Percentiles rank a stretch among this genome's conserved stretches.
Evolutionary conservation across 768 basidiomycete species (phyloP).

Genomic region (Psilocybe sp.): DNA sequence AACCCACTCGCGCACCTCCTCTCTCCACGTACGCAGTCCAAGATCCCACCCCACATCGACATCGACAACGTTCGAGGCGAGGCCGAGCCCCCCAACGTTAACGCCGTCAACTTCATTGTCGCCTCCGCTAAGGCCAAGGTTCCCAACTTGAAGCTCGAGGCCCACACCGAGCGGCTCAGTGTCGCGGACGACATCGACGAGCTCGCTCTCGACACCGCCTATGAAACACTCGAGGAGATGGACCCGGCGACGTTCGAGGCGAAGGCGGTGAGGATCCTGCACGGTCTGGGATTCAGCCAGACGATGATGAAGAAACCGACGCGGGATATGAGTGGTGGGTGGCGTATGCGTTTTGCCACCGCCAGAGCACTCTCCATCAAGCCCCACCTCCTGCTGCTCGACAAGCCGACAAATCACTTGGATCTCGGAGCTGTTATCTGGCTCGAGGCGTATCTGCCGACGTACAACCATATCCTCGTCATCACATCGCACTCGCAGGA

Average conservation of each 20-base stretch:
- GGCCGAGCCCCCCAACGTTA: slow-evolving; percentile 91
- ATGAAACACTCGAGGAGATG: slow-evolving; percentile 96
- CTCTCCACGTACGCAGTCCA: slow-evolving; percentile 60
- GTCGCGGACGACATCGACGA: slow-evolving; percentile 90
- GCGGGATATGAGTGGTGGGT: slow-evolving; percentile 99
- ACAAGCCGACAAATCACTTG: slow-evolving; percentile 91
- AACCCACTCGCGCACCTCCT: too few species aligned
- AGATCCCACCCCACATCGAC: slow-evolving; percentile 93
- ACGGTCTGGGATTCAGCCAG: slow-evolving; percentile 90
- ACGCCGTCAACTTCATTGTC: slow-evolving; percentile 97
- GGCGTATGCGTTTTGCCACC: slow-evolving; percentile 98
- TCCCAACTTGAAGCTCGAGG: slow-evolving; percentile 87
- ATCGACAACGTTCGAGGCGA: slow-evolving; percentile 97
- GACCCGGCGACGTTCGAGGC: slow-evolving; percentile 94
- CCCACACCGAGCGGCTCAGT: slow-evolving; percentile 90
- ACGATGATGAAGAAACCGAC: slow-evolving; percentile 96
- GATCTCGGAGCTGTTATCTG: slow-evolving; percentile 98
- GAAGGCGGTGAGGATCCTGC: slow-evolving; percentile 94
- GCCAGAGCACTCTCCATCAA: slow-evolving; percentile 95
- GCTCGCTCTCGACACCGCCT: slow-evolving; percentile 78
- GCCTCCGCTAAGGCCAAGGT: slow-evolving; percentile 91
- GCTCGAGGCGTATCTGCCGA: slow-evolving; percentile 96
- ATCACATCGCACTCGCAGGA: slow-evolving; percentile 99
- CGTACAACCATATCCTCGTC: slow-evolving; percentile 98
- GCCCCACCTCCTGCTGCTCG: slow-evolving; percentile 91